Evolutionary conservation across 1,284 basidiomycete genomes (phyloP), one percentile per base, ranked within the genome.

Genomic region (Tilletia caries): DNA sequence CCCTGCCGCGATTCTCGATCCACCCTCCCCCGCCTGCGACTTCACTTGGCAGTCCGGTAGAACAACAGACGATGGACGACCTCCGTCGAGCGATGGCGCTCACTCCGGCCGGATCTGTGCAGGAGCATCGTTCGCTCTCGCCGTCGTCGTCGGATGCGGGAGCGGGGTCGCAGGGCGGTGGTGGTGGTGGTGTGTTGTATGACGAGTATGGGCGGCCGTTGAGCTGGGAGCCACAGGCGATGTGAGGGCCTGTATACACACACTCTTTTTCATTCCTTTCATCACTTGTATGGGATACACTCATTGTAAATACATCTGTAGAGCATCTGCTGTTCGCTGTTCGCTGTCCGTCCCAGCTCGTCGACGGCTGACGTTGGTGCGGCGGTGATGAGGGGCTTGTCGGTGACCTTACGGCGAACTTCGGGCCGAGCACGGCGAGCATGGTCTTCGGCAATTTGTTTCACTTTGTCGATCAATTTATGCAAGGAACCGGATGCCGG

Each of bases 221-320:
- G 58, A 62, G 58, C n/a, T 62, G 58, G 58, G 58, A 62, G 58
- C 58, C 58, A 20, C 58, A 62, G 29, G 58, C 58, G 33, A 33
- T 62, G 20, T 62, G 58, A 62, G 33, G 29, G 52, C 8, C 6
- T 6, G 25, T 13, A 20, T n/a, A 18, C 8, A 12, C 25, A n/a
- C 48, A 20, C 18, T 50, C 48, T 27, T 50, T 50, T 50, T 54
- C 46, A n/a, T 50, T 23, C 25, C 46, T 20, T 50, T 50, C 46
- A 50, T 10, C 43, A 25, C 52, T 29, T 54, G 52, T 54, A 54
- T 23, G n/a, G n/a, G n/a, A n/a, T n/a, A n/a, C n/a, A n/a, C n/a
- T n/a, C n/a, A n/a, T n/a, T n/a, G n/a, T n/a, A n/a, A n/a, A n/a
- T n/a, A n/a, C n/a, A n/a, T n/a, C n/a, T n/a, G n/a, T n/a, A n/a